phyloP scores from a whole-genome alignment of 2,329 filamentous ascomycete genomes.

The Moelleriella libera region DNA sequence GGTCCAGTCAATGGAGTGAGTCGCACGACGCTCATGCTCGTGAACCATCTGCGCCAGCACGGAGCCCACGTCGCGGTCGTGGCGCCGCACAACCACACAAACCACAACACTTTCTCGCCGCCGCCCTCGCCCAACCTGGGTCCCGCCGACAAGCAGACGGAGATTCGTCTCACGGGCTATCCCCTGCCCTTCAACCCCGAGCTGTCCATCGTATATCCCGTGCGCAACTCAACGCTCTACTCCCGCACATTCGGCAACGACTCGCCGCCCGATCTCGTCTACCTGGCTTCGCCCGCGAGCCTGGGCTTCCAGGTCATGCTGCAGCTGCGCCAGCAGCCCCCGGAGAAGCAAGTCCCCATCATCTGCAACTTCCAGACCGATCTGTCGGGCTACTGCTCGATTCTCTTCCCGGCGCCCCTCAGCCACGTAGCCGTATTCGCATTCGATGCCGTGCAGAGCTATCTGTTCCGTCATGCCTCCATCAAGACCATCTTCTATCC shows the following conservation, averaged over 20 bases:
- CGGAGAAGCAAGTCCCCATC: conserved; percentile 39
- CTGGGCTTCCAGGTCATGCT: conserved; percentile 58
- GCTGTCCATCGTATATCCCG: conserved; percentile 55
- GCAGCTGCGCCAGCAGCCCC: conserved; percentile 47
- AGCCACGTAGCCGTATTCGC: conserved; percentile 46
- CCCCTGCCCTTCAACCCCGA: conserved; percentile 60
- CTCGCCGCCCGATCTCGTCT: conserved; percentile 47
- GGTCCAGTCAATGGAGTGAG: conserved; percentile 63
- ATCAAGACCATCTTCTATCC: conserved; percentile 58
- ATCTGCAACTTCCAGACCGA: conserved; percentile 63
- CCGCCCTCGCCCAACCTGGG: conserved; percentile 18
- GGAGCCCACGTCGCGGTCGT: conserved; percentile 53
- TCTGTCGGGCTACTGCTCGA: conserved; percentile 52
- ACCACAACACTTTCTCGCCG: conserved; percentile 39
- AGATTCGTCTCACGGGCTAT: conserved; percentile 48
- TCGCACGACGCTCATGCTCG: conserved; percentile 54
- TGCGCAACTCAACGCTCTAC: conserved; percentile 48
- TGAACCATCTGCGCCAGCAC: conserved; percentile 50
- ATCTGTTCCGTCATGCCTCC: conserved; percentile 46
- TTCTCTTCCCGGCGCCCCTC: conserved; percentile 51
- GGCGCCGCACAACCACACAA: conserved; percentile 43
- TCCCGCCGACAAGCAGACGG: conserved; percentile 21
- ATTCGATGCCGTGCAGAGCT: conserved; percentile 50
- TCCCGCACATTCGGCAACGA: conserved; percentile 39
- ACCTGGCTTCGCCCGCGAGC: conserved; percentile 55